These are phyloP conservation scores for Blastomyces percursus DNA, from an alignment of 2,329 filamentous ascomycete species.

Conservation along the genomic window DNA sequence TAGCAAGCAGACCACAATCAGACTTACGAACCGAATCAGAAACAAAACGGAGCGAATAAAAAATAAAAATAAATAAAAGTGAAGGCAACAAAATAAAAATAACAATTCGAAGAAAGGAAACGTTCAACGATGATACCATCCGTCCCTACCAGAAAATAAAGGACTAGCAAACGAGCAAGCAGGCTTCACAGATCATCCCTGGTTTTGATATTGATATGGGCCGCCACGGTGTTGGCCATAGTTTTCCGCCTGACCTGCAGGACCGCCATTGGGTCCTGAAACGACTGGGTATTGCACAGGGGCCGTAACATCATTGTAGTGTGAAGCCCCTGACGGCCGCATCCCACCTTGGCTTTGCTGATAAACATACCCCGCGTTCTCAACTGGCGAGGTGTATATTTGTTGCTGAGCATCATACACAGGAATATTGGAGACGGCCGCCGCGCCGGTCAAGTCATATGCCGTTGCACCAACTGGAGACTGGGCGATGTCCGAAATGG, in stretches of 20 bases:
- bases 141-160: neutral
- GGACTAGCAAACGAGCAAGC: neutral
- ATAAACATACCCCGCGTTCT: slow-evolving; percentile 5
- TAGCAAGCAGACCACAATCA: neutral
- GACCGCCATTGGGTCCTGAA: neutral
- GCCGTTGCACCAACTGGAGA: slow-evolving; percentile 15
- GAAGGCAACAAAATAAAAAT: neutral
- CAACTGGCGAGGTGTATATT: slow-evolving; percentile 20
- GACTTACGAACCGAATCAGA: neutral
- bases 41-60: neutral
- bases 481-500: slow-evolving; percentile 19
- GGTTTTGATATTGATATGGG: slow-evolving; percentile 7
- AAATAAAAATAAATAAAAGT: neutral
- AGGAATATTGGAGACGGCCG: slow-evolving; percentile 18
- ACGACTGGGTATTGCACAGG: neutral
- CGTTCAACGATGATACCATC: neutral
- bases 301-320: neutral
- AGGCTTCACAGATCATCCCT: neutral
- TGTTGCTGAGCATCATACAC: slow-evolving; percentile 17
- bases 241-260: neutral
- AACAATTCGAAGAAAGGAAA: neutral
- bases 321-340: neutral
- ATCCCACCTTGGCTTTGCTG: slow-evolving; percentile 1
- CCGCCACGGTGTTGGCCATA: slow-evolving; percentile 1
- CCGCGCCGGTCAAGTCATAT: slow-evolving; percentile 19